Evolutionary conservation across 208 protist species (phyloP).

Genomic region (Crithidia expoeki): DNA sequence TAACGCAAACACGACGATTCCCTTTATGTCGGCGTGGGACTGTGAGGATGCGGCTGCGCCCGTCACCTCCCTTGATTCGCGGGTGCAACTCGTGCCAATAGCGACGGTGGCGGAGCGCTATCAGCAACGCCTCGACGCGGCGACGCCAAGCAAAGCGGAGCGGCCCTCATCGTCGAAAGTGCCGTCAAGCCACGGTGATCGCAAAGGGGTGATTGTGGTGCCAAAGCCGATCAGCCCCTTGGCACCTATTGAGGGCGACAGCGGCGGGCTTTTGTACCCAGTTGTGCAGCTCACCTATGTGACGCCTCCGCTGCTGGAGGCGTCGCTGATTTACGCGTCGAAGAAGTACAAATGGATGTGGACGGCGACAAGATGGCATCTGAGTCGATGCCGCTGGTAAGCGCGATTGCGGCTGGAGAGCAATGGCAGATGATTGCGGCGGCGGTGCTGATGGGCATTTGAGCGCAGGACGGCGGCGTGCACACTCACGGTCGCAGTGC

Average conservation of each 20-base stretch:
- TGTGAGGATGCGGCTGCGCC: not conserved
- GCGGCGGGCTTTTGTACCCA: conserved; percentile 40
- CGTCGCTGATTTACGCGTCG: conserved; percentile 65
- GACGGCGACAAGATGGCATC: conserved; percentile 59
- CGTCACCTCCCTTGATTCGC: not conserved
- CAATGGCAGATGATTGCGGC: conserved; percentile 44
- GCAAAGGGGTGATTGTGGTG: conserved; percentile 27
- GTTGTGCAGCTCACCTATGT: conserved; percentile 59
- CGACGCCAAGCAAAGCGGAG: conserved; percentile 10
- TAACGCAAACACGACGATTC: conserved; percentile 8
- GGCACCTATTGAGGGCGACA: conserved; percentile 20
- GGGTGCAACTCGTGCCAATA: conserved; percentile 21
- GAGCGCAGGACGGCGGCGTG: conserved; percentile 9
- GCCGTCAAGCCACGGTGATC: conserved; percentile 20
- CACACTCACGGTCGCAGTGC: not conserved
- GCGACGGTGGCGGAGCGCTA: conserved; percentile 30
- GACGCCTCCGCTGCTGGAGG: conserved; percentile 41
- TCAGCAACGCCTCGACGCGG: conserved; percentile 20
- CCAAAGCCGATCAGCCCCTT: conserved; percentile 32
- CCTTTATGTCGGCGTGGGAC: conserved; percentile 26
- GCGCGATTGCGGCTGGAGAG: conserved; percentile 24
- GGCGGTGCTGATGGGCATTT: conserved; percentile 54
- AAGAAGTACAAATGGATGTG: conserved; percentile 72
- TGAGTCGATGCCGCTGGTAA: conserved; percentile 23
- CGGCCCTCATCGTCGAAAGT: conserved; percentile 32